phyloP scores from a whole-genome alignment of 805 yeast genomes.

The Blastobotrys parvus region DNA sequence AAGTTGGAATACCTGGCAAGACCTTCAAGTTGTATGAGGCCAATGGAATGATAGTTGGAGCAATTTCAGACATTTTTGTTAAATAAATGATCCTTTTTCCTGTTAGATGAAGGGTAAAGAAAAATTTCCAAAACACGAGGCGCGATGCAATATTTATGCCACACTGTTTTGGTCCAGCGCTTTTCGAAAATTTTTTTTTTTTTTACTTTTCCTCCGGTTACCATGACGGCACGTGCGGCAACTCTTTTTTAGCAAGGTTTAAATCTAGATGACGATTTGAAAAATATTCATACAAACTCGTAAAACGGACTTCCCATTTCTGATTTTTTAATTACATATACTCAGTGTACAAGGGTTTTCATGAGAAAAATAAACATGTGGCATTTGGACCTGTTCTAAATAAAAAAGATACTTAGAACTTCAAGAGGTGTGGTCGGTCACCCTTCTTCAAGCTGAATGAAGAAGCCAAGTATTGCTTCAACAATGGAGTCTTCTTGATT shows the following conservation, averaged over 20 bases:
- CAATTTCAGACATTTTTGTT: not conserved
- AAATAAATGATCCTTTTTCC: too few species aligned
- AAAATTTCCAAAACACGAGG: too few species aligned
- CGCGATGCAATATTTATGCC: too few species aligned
- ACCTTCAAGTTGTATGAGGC: slow-evolving; percentile 81
- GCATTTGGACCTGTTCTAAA: not conserved
- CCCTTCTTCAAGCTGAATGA: slow-evolving; percentile 96
- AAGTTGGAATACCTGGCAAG: slow-evolving; percentile 79
- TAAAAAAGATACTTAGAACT: slow-evolving; percentile 53
- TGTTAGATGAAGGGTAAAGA: too few species aligned
- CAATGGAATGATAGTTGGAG: slow-evolving; percentile 51
- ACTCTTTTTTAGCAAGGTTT: too few species aligned
- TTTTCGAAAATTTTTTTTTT: too few species aligned
- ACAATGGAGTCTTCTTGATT: slow-evolving; percentile 95
- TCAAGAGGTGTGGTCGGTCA: slow-evolving; percentile 97
- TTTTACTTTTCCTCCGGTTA: too few species aligned
- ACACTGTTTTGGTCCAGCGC: too few species aligned
- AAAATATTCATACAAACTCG: too few species aligned
- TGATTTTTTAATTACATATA: not conserved
- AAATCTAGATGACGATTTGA: too few species aligned
- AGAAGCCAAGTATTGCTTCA: slow-evolving; percentile 92
- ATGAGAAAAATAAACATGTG: not conserved
- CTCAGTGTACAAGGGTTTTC: not conserved
- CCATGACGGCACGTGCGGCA: too few species aligned
- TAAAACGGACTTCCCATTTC: not conserved